phyloP scores from a whole-genome alignment of 2,329 filamentous ascomycete genomes.

The Chaetomiaceae sp. region DNA sequence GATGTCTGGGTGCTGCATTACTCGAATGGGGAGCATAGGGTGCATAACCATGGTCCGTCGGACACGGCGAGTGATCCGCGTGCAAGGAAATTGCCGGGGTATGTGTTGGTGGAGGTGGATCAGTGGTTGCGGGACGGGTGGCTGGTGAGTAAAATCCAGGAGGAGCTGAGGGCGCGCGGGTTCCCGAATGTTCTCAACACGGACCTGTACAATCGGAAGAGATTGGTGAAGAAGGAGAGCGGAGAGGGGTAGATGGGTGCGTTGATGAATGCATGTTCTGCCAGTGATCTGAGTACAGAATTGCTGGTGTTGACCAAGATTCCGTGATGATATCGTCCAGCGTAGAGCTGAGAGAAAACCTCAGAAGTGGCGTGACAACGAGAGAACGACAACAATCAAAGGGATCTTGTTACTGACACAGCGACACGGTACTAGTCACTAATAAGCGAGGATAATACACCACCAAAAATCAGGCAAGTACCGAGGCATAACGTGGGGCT shows the following conservation, averaged over 20 bases:
- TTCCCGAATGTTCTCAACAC: slow-evolving; percentile 33
- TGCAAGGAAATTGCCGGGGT: slow-evolving; percentile 29
- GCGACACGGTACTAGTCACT: too few relatives aligned
- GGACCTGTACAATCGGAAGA: slow-evolving; percentile 33
- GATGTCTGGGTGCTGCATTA: slow-evolving; percentile 35
- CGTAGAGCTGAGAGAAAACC: too few relatives aligned
- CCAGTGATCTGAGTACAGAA: too few relatives aligned
- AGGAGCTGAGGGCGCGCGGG: slow-evolving; percentile 30
- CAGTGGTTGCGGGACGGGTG: slow-evolving; percentile 28
- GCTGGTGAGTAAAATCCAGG: slow-evolving; percentile 32
- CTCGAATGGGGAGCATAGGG: slow-evolving; percentile 30
- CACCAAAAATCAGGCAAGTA: too few relatives aligned
- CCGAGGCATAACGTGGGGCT: too few relatives aligned
- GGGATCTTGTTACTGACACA: too few relatives aligned
- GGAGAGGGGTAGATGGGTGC: not conserved
- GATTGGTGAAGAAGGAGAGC: slow-evolving; percentile 28
- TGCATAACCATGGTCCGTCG: slow-evolving; percentile 32
- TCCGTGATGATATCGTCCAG: too few relatives aligned
- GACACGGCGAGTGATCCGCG: slow-evolving; percentile 33
- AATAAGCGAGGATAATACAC: too few relatives aligned
- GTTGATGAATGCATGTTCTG: not conserved
- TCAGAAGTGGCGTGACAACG: too few relatives aligned
- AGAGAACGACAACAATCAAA: too few relatives aligned
- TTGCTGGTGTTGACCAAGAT: too few relatives aligned
- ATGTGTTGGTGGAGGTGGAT: slow-evolving; percentile 30